Evolutionary conservation across 179 eudicot species (phyloP).

Genomic region (Sideroxylon spinosum): DNA sequence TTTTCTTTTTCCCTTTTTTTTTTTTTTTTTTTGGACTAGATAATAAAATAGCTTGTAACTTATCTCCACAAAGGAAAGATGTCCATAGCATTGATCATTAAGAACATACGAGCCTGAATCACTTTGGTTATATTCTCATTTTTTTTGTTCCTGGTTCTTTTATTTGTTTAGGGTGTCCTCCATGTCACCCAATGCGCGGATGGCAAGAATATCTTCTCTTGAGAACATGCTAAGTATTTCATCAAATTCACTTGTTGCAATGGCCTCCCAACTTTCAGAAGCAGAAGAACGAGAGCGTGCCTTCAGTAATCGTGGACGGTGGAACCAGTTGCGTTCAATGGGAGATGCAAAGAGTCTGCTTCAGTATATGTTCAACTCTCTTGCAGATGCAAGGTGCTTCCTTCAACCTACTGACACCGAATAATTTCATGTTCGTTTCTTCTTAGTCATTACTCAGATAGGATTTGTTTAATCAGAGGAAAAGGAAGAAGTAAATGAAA

Average conservation of each 20-base stretch:
- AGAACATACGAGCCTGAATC: slow-evolving; percentile 26
- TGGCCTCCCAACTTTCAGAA: slow-evolving; percentile 98
- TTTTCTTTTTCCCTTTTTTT: too few relatives aligned
- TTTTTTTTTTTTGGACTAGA: too few relatives aligned
- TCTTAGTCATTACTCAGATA: too few relatives aligned
- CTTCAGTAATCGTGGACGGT: slow-evolving; percentile 66
- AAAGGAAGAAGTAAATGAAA: too few relatives aligned
- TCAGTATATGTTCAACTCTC: slow-evolving; percentile 76
- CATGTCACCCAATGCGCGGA: slow-evolving; percentile 82
- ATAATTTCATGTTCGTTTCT: neutral
- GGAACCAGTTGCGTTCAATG: slow-evolving; percentile 89
- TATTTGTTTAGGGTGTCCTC: slow-evolving; percentile 60
- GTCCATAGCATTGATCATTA: too few relatives aligned
- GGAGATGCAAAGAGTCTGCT: slow-evolving; percentile 83
- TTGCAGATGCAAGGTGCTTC: slow-evolving; percentile 72
- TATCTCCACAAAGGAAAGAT: too few relatives aligned
- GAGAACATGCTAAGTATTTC: slow-evolving; percentile 86
- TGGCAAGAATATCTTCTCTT: slow-evolving; percentile 80
- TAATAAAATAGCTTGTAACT: too few relatives aligned
- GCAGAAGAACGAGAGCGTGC: slow-evolving; percentile 92
- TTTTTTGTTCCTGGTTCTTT: slow-evolving; percentile 8
- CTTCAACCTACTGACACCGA: neutral
- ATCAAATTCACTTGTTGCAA: slow-evolving; percentile 82
- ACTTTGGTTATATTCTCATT: neutral
- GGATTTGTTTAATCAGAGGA: too few relatives aligned